Conservation (phyloP, 23 red algal genomes). For the Gracilariopsis chorda region DNA sequence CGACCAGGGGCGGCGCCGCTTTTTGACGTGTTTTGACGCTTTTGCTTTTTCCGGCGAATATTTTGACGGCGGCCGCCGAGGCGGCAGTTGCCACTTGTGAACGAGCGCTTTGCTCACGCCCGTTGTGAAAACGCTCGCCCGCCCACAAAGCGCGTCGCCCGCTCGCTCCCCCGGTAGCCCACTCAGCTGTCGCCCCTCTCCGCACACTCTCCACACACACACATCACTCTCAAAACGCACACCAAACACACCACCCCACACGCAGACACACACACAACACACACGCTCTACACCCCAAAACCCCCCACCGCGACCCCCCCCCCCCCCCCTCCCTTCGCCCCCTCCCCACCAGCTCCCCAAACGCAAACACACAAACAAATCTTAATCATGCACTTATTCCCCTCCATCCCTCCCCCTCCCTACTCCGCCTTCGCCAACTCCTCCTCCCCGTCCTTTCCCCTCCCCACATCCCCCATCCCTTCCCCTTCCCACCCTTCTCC, state of each 20-base stretch:
- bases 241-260: not conserved
- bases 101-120: not conserved
- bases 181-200: not conserved
- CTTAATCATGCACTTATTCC: not conserved
- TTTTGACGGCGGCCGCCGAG: not conserved
- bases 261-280: not conserved
- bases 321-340: not conserved
- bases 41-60: not conserved
- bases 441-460: not conserved
- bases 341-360: not conserved
- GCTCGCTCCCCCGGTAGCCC: not conserved
- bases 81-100: constrained; percentile 4
- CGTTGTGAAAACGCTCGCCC: not conserved
- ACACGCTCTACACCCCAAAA: not conserved
- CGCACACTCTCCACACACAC: not conserved
- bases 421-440: not conserved
- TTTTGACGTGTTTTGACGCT: not conserved
- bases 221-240: not conserved
- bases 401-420: not conserved
- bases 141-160: not conserved
- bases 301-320: not conserved
- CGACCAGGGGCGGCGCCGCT: not conserved
- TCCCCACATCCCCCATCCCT: not conserved
- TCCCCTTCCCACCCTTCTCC: not conserved
- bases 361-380: not conserved